Evolutionary conservation across 2,329 filamentous ascomycete species (phyloP).

Genomic region (Fusarium marasasianum): DNA sequence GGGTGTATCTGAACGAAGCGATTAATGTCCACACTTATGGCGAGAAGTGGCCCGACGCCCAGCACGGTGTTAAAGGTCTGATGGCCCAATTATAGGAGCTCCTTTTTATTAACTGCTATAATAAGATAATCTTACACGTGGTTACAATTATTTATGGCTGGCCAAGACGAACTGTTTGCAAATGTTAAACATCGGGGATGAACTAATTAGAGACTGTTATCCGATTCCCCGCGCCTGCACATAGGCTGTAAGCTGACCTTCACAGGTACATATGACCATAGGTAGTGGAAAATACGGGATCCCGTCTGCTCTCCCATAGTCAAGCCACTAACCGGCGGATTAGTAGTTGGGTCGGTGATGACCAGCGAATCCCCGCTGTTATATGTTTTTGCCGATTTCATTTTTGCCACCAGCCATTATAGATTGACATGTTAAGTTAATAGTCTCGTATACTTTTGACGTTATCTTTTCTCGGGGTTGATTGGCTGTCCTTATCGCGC

Average conservation of each 20-base stretch:
- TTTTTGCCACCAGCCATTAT: background rate
- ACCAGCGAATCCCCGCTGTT: background rate
- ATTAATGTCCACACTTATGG: background rate
- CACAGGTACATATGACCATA: background rate
- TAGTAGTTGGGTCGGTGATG: background rate
- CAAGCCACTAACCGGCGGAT: background rate
- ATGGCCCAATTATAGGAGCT: rapidly evolving
- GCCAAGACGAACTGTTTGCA: background rate
- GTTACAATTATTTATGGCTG: background rate
- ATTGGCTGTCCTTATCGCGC: background rate
- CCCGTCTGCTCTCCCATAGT: background rate
- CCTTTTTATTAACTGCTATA: rapidly evolving
- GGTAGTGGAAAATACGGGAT: background rate
- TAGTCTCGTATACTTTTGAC: background rate
- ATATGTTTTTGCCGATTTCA: background rate
- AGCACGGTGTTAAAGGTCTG: background rate
- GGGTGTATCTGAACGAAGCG: rapidly evolving
- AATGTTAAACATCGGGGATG: too few species aligned
- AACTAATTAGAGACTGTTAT: background rate
- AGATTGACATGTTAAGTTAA: background rate
- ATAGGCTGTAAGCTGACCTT: rapidly evolving
- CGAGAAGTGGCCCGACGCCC: rapidly evolving
- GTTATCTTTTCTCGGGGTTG: rapidly evolving
- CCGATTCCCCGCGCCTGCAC: rapidly evolving
- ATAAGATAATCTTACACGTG: background rate